Evolutionary conservation across 2,329 filamentous ascomycete genomes (phyloP), one percentile per base, ranked within the genome.

Genomic region (Fusarium newnesense): DNA sequence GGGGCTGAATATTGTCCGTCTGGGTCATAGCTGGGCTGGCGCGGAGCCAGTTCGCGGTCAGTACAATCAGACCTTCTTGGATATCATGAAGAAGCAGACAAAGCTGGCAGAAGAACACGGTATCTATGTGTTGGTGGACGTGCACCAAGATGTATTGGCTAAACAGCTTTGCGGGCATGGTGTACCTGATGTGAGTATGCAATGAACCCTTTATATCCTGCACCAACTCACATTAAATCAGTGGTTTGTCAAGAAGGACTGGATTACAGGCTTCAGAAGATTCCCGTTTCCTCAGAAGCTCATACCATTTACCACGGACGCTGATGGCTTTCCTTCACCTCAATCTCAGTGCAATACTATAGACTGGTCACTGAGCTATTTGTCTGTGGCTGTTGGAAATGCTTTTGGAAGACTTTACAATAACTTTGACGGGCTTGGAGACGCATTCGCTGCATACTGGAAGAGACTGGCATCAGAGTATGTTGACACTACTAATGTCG

Each of bases 201-300:
- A 24, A 24, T 13, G 0, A 1, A 5, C 21, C 7, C 10, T 49
- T 3, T 2, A 9, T 12, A 11, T 7, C 9, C 4, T 49, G 3
- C 10, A 12, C 2, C 10, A 1, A 40, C 9, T 60, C 18, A 60
- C 2, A 24, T 16, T 0, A 4, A 9, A 0, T 0, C 3, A 60
- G 57, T 60, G 58, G 58, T 60, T 60, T 1, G 36, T 54, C 1
- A 54, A 36, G 6, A 54, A 54, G 1, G 28, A 54, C 4, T 60
- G 46, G 58, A 0, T 54, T 0, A 28, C 58, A 0, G 36, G 58
- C 5, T 60, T 58, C 28, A 28, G 58, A n/a, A 30, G 28, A 1
- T 60, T 60, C 1, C 58, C 58, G 0, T 54, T 60, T 19, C 58
- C 46, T 0, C 58, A 60, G 10, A 60, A 54, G 1, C 18, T 53